These are phyloP conservation scores for Rhynchospora tenuis DNA, from an alignment of 176 grass and related monocot genomes.

Conservation along the genomic window DNA sequence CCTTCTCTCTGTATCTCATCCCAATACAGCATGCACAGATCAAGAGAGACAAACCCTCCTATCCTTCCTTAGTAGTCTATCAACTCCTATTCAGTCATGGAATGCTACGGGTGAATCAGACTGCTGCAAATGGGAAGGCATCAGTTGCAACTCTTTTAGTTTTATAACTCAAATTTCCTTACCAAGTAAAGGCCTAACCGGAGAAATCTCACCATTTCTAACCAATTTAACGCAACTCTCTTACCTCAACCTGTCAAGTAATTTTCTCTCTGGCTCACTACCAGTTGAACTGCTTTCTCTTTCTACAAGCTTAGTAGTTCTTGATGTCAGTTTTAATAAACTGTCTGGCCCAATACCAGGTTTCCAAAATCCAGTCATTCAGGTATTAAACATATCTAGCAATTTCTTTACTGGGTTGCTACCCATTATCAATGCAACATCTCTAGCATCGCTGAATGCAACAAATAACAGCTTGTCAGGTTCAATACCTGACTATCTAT, in stretches of 20 bases:
- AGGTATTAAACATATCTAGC: constrained; percentile 75
- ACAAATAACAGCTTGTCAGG: constrained; percentile 79
- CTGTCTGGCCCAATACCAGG: constrained; percentile 31
- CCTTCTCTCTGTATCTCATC: constrained; percentile 18
- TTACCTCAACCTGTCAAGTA: constrained; percentile 56
- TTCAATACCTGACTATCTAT: constrained; percentile 45
- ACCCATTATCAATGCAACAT: constrained; percentile 29
- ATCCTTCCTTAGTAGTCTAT: constrained; percentile 41
- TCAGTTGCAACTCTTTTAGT: constrained; percentile 25
- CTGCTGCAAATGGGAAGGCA: constrained; percentile 70
- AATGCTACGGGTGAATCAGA: constrained; percentile 36
- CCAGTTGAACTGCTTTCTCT: constrained; percentile 36
- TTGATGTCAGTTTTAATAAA: constrained; percentile 72
- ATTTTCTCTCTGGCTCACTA: constrained; percentile 31
- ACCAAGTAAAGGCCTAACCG: constrained; percentile 41
- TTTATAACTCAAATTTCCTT: constrained; percentile 39
- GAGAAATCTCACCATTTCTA: constrained; percentile 34
- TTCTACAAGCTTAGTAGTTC: constrained; percentile 32
- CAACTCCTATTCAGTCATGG: constrained; percentile 19
- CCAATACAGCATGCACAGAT: constrained; percentile 38
- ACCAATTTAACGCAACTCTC: constrained; percentile 39
- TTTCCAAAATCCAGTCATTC: constrained; percentile 23
- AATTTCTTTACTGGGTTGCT: constrained; percentile 48
- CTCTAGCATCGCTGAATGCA: constrained; percentile 52
- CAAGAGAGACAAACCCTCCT: constrained; percentile 52